Base-by-base conservation (phyloP, 78 protist species). In the Dictyostelium firmibasis region DNA sequence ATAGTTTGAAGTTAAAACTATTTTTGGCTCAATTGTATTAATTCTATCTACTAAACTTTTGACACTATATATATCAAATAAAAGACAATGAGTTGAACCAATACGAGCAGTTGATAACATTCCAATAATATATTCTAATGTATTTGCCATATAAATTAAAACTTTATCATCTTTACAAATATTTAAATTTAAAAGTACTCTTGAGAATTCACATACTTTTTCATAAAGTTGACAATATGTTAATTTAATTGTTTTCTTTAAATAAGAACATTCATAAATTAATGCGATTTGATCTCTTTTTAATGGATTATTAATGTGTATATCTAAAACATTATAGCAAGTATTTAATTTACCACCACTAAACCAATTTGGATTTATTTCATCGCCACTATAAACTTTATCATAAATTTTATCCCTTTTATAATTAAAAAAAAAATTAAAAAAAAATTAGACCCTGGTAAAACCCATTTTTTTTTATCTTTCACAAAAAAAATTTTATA, bases 101-200 rank as follows among this genome's bases (percentile, higher is more conserved):
- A 98, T 91, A 5, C 99, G 84, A 60, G 99, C 98, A 77, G 98
- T 97, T 44, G 99, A 98, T 25, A 98, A 97, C 98, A 98, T 96
- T 35, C 98, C 85, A 29, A 88, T 36, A 5, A 91, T 85, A 2
- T 81, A 41, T 33, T 96, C 92, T 20, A 87, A 81, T 60, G 91
- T 38, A 96, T 91, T 97, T 47, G 99, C 97, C 97, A 98, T 84
- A 93, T 97, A 98, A 67, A 98, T 91, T 60, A 91, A 53, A 27
- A 98, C 99, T 18, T 83, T 77, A 74, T 98, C 98, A 41, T 98
- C 98, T 64, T 93, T 93, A 57, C 70, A 5, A 43, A 97, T 97
- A 6, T 97, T 97, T 4, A 27, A 5, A 18, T 35, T n/a, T 96
- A 81, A 86, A 16, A 97, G 10, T 78, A 35, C 84, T 5, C 53